Base-by-base conservation (phyloP, 2,329 filamentous ascomycete genomes). In the Salinomyces thailandicus region DNA sequence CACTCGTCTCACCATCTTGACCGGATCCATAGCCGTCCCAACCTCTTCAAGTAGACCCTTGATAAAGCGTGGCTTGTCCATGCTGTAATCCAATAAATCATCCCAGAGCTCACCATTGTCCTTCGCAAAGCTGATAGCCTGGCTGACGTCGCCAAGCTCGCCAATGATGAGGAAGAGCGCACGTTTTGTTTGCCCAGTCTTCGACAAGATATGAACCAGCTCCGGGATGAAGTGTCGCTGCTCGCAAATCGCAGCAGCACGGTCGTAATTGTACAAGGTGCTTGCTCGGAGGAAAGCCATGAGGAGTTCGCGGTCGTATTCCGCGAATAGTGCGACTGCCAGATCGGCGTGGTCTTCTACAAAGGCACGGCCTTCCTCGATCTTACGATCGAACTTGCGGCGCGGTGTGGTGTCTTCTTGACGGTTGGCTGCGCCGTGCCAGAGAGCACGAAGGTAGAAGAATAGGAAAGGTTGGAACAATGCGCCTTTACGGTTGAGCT, bases 61-160 rank as follows among this genome's bases (percentile, higher is more conserved):
- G 48, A 98, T 96, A 62, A 98, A 98, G 27, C 77, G 77, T 1
- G 91, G 91, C 55, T 95, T 94, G 62, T 95, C 86, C 91, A 98
- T 96, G 42, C 83, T 89, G 60, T 96, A 96, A 49, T 89, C 78
- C 5, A 98, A 73, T 5, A 98, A 70, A 53, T 96, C 87, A 46
- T 94, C 83, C 91, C 91, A 98, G 0, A 98, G 71, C 49, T 95
- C 87, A 45, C 91, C 79, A 55, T 96, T 86, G 43, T 87, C 81
- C 59, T 95, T 95, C 36, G 86, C 87, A 53, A 98, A 98, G 1
- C 81, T 74, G 48, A 98, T 98, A 6, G 91, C 91, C 48, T 91
- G 86, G 33, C 80, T 81, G 33, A 96, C 87, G 55, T 98, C 85
- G 40, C 79, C 79, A 4, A 98, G 72, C n/a, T 85, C 79, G 51